A percentile compares a stretch with the other conserved stretches of the same genome.
These are phyloP conservation scores for Oryza coarctata DNA, from an alignment of 176 grass and related monocot species.

Conservation along the genomic window DNA sequence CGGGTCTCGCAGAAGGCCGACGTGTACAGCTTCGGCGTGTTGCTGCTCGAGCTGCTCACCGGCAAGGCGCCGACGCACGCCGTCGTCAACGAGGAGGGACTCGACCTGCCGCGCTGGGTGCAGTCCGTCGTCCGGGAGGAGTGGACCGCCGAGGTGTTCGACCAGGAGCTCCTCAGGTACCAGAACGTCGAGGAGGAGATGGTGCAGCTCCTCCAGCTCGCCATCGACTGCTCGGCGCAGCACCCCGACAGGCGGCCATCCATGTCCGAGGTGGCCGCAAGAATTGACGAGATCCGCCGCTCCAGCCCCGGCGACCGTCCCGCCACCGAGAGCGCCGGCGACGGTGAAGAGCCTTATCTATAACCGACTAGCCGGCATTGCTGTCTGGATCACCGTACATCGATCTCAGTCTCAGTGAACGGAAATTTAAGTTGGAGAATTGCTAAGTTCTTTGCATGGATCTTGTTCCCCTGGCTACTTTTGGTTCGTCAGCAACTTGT, in stretches of 20 bases:
- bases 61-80: constrained; percentile 93
- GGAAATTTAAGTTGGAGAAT: constrained; percentile 40
- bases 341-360: constrained; percentile 53
- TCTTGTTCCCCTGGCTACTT: constrained; percentile 24
- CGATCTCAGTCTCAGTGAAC: constrained; percentile 13
- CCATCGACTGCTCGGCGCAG: constrained; percentile 89
- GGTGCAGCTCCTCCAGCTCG: constrained; percentile 95
- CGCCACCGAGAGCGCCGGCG: constrained; percentile 33
- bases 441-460: constrained; percentile 58
- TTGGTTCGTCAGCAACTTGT: constrained; percentile 52
- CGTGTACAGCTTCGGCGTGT: constrained; percentile 80
- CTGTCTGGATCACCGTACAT: constrained; percentile 17
- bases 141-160: constrained; percentile 97
- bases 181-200: constrained; percentile 93
- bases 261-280: constrained; percentile 64
- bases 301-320: constrained; percentile 41
- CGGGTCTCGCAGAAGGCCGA: constrained; percentile 73
- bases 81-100: constrained; percentile 86
- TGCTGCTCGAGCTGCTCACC: constrained; percentile 89
- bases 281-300: constrained; percentile 74
- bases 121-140: constrained; percentile 89
- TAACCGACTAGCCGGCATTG: constrained; percentile 5
- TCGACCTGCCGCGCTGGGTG: constrained; percentile 94
- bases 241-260: constrained; percentile 78
- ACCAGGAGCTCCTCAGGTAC: constrained; percentile 88